Evolutionary conservation across 345 rosid genomes (phyloP).

Genomic region (Xanthoceras sorbifolium): DNA sequence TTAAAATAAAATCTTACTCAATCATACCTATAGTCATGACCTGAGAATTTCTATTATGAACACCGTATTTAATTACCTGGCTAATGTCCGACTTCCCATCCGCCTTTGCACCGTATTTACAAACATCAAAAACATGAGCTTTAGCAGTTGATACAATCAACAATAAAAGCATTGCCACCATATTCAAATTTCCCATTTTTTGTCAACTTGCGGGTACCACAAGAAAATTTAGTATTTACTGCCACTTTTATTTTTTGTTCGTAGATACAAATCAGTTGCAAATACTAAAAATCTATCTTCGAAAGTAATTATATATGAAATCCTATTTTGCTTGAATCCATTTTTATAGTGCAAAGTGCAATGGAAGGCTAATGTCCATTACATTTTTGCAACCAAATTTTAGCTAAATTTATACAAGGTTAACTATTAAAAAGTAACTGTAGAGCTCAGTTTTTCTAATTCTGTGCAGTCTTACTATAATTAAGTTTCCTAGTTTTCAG

Average conservation of each 20-base stretch:
- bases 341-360: constrained; percentile 2
- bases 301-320: not conserved
- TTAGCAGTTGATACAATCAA: not conserved
- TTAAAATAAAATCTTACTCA: not conserved
- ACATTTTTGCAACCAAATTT: not conserved
- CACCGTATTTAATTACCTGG: not conserved
- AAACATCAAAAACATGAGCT: constrained; percentile 22
- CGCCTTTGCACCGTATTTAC: constrained; percentile 28
- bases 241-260: not conserved
- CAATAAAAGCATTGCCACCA: not conserved
- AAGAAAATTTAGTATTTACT: no score
- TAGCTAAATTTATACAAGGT: not conserved
- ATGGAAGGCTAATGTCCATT: not conserved
- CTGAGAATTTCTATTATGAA: not conserved
- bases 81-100: constrained; percentile 1
- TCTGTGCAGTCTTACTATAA: no score
- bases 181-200: not conserved
- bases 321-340: not conserved
- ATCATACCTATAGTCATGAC: no score
- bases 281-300: no score
- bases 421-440: no score
- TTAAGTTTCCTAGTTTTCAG: no score
- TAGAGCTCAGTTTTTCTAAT: no score
- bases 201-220: no score
- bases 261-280: no score